Percentiles rank a stretch among this genome's conserved stretches.
Conservation (phyloP, 176 grass and related monocot species). For the Juncus effusus region DNA sequence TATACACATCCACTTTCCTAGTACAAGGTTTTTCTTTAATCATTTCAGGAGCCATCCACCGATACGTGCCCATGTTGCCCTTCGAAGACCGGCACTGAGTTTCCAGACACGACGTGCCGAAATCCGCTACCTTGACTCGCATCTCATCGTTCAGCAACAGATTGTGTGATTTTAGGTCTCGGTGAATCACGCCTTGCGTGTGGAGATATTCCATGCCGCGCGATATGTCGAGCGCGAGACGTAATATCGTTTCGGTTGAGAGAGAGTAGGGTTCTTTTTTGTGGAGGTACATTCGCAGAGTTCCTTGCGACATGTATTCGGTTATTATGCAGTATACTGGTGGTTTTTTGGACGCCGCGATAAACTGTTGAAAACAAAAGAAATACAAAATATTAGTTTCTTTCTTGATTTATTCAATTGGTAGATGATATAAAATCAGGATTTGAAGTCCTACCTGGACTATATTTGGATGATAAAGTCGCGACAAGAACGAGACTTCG, state of each 20-base stretch:
- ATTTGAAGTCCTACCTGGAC: slow-evolving; percentile 45
- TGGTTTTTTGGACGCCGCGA: slow-evolving; percentile 90
- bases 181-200: slow-evolving; percentile 88
- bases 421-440: neutral
- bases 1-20: slow-evolving; percentile 94
- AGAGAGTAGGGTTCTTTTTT: slow-evolving; percentile 97
- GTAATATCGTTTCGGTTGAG: slow-evolving; percentile 75
- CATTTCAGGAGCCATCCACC: slow-evolving; percentile 99
- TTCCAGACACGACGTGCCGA: slow-evolving; percentile 93
- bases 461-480: slow-evolving; percentile 89
- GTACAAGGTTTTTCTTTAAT: slow-evolving; percentile 94
- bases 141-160: slow-evolving; percentile 93
- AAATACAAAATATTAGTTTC: neutral
- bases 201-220: slow-evolving; percentile 96
- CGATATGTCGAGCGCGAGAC: slow-evolving; percentile 87
- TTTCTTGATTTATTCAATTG: neutral
- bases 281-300: slow-evolving; percentile 96
- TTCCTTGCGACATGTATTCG: slow-evolving; percentile 99
- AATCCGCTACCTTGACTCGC: slow-evolving; percentile 95
- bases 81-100: slow-evolving; percentile 61
- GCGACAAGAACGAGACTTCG: slow-evolving; percentile 85
- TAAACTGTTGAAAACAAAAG: slow-evolving; percentile 46
- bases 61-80: slow-evolving; percentile 95
- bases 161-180: slow-evolving; percentile 97
- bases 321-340: slow-evolving; percentile 98